A percentile compares a stretch with the other conserved stretches of the same genome.
phyloP scores from a whole-genome alignment of 169 alveolate genomes.

The Besnoitia besnoiti region DNA sequence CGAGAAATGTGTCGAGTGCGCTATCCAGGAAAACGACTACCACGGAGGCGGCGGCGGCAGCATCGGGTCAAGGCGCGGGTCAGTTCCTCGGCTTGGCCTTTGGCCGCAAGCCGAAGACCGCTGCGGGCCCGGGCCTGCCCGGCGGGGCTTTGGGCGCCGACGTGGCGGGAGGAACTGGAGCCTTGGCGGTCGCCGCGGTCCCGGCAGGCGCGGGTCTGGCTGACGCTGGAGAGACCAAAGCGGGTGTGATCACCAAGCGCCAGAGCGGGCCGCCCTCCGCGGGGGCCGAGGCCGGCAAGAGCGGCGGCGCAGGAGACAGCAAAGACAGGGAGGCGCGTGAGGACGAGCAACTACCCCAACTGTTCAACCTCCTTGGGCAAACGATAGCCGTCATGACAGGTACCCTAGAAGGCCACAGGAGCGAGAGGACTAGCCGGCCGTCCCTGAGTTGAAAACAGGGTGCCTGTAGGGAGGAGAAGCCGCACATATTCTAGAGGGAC shows the following conservation, averaged over 20 bases:
- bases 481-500: not conserved
- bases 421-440: not conserved
- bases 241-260: not conserved
- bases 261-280: not conserved
- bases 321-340: not conserved
- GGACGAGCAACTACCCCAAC: slow-evolving; percentile 35
- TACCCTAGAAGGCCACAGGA: not conserved
- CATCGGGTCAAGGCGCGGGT: no score
- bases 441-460: no score
- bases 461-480: no score
- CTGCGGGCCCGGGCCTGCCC: no score
- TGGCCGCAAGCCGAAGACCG: no score
- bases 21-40: no score
- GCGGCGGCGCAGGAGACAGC: not conserved
- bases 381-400: slow-evolving; percentile 59
- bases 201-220: not conserved
- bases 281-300: not conserved
- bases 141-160: not conserved
- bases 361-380: slow-evolving; percentile 56
- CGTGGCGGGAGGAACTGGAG: not conserved
- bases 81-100: no score
- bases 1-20: not conserved
- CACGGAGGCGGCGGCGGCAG: no score
- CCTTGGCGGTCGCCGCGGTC: not conserved
- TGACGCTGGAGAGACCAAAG: not conserved